Conservation (phyloP, 1,284 basidiomycete genomes). For the Cryptococcus hybrid region DNA sequence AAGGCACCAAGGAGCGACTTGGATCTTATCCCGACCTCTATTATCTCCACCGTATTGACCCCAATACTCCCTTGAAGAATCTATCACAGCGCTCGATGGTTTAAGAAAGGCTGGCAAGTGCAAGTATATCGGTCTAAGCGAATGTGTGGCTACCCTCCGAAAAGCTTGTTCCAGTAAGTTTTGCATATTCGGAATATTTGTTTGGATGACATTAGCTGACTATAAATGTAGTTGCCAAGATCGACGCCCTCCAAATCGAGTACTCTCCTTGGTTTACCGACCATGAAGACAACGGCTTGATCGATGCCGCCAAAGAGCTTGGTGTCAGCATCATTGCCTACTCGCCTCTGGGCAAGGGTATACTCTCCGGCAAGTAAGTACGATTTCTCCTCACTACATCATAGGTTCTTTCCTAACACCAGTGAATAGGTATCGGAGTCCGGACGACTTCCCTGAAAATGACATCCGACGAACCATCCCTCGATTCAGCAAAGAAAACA, state of each 20-base stretch:
- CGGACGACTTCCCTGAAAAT: slow-evolving; percentile 34
- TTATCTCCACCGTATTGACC: slow-evolving; percentile 50
- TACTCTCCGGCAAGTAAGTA: slow-evolving; percentile 43
- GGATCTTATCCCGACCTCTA: slow-evolving; percentile 49
- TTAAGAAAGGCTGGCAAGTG: slow-evolving; percentile 48
- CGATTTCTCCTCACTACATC: background rate
- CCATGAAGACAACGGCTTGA: slow-evolving; percentile 49
- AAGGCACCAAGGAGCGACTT: slow-evolving; percentile 40
- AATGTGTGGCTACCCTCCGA: slow-evolving; percentile 58
- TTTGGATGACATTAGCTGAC: background rate
- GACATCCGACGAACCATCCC: slow-evolving; percentile 43
- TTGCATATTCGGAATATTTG: background rate
- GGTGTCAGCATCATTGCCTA: slow-evolving; percentile 49
- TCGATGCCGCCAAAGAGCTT: slow-evolving; percentile 46
- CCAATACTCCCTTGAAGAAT: slow-evolving; percentile 38
- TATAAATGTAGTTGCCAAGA: slow-evolving; percentile 39
- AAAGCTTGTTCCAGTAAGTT: slow-evolving; percentile 56
- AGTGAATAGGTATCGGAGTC: background rate
- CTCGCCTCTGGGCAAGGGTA: slow-evolving; percentile 47
- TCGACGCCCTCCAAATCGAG: slow-evolving; percentile 52
- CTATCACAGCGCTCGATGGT: slow-evolving; percentile 41
- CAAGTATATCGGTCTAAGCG: slow-evolving; percentile 54
- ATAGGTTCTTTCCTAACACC: background rate
- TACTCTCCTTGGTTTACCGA: slow-evolving; percentile 52
- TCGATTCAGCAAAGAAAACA: slow-evolving; percentile 41